Base-by-base conservation (phyloP, 768 basidiomycete genomes). In the Pisolithus microcarpus region DNA sequence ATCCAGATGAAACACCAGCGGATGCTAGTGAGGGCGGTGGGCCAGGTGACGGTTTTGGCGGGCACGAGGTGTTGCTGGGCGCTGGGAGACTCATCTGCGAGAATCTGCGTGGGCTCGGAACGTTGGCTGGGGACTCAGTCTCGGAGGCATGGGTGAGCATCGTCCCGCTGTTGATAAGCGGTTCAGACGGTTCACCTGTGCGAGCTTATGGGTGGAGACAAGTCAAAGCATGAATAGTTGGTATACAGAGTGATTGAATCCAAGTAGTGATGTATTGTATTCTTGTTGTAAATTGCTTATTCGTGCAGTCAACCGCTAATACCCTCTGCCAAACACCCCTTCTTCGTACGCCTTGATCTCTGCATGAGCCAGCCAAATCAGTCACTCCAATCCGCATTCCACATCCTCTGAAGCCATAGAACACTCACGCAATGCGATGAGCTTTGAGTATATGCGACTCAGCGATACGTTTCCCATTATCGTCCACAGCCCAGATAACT, bases 331-430 rank as follows among this genome's bases (percentile, higher is more conserved):
- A 7, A 67, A 72, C 30, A 80, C 7, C 0, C 72, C 72, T 52
- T 79, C 79, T 52, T 84, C 76, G 24, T 76, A 75, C 0, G 84
- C 84, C 61, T 84, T 85, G 61, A 87, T 85, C 66, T 85, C 84
- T 85, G 21, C 21, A 23, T 2, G 4, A 61, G 7, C 43, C 43
- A 44, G 43, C 6, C 43, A 13, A 46, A 23, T 46, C 45, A 46
- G 11, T 34, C 13, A 11, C 34, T 46, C 31, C 9, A 18, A 36
- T 36, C 23, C 7, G 21, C 11, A 5, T 21, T 39, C 43, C 16
- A 48, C 43, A 15, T 15, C 11, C 34, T 7, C 42, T 38, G 7
- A 48, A 18, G 5, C 23, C 24, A 48, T 54, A 10, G 19, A 45
- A 4, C 5, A 77, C 82, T 59, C 60, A 85, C 82, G 82, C 43